These are phyloP conservation scores for Adiantum capillusveneris DNA, from an alignment of 75 land plant genomes.

Conservation along the genomic window DNA sequence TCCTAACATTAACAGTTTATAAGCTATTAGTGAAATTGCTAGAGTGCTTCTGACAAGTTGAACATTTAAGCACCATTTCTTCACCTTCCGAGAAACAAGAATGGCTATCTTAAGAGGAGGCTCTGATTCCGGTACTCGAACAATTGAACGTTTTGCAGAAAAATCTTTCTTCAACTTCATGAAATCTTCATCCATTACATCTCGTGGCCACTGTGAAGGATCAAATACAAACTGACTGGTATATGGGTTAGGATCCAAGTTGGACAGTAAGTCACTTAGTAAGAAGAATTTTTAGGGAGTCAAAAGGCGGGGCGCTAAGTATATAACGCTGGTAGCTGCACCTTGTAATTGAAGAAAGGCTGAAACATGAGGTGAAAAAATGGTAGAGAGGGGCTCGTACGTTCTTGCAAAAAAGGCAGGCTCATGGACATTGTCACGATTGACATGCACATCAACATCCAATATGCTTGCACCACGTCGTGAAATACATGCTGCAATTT, in stretches of 20 bases:
- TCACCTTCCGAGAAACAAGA: conserved; percentile 85
- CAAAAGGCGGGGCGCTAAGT: too few relatives aligned
- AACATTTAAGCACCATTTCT: neutral
- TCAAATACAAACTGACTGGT: conserved; percentile 87
- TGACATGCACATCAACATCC: conserved; percentile 26
- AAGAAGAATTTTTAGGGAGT: neutral
- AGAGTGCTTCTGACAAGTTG: too few relatives aligned
- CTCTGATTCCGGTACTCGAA: conserved; percentile 65
- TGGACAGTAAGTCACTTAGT: neutral
- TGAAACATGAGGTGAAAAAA: neutral
- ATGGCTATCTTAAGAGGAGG: conserved; percentile 78
- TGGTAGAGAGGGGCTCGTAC: conserved; percentile 2
- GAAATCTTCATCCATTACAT: conserved; percentile 76
- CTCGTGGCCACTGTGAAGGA: conserved; percentile 75
- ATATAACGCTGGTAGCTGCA: too few relatives aligned
- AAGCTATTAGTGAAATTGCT: too few relatives aligned
- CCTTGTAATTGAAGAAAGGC: too few relatives aligned
- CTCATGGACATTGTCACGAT: conserved; percentile 11
- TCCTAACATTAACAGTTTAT: too few relatives aligned
- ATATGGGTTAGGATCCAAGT: conserved; percentile 6
- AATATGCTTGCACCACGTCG: conserved; percentile 26
- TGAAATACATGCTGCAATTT: conserved; percentile 23
- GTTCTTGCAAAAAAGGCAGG: conserved; percentile 29
- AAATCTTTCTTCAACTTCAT: conserved; percentile 44
- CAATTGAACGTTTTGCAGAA: conserved; percentile 65